Evolutionary conservation across 2,329 filamentous ascomycete species (phyloP).

Genomic region (Plectosphaerella cucumerina): DNA sequence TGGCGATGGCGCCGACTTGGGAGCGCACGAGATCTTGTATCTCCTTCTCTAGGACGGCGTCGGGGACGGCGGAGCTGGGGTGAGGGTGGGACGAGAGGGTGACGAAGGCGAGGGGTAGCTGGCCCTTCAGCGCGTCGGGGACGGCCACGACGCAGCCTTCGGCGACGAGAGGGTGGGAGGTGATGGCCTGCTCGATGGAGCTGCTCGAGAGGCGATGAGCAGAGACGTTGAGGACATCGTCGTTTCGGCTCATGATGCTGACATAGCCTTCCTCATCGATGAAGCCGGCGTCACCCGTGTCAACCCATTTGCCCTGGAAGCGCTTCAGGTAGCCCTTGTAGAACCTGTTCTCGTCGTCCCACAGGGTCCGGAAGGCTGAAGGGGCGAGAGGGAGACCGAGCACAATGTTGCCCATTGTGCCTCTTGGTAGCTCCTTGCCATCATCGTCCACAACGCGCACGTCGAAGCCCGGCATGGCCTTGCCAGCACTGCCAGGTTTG

Average conservation of each 20-base stretch:
- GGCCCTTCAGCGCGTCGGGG: conserved; percentile 82
- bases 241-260: conserved; percentile 60
- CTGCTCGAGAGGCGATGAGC: conserved; percentile 87
- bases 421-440: conserved; percentile 65
- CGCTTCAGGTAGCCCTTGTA: conserved; percentile 80
- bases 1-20: conserved; percentile 85
- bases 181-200: conserved; percentile 86
- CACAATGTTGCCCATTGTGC: conserved; percentile 89
- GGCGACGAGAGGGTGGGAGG: conserved; percentile 71
- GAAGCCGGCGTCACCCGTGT: conserved; percentile 87
- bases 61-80: conserved; percentile 46
- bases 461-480: conserved; percentile 88
- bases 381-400: conserved; percentile 78
- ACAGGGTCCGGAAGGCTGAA: conserved; percentile 80
- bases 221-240: conserved; percentile 95
- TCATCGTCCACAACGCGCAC: conserved; percentile 79
- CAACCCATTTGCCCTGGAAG: conserved; percentile 78
- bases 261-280: conserved; percentile 71
- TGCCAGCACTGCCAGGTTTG: conserved; percentile 83
- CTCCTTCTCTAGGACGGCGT: conserved; percentile 45
- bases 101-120: conserved; percentile 88
- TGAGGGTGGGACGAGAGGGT: conserved; percentile 45
- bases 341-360: conserved; percentile 81
- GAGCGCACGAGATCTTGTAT: conserved; percentile 69
- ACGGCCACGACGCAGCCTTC: conserved; percentile 86